Evolutionary conservation across 2,329 filamentous ascomycete genomes (phyloP).

Genomic region (Eutypa lata): DNA sequence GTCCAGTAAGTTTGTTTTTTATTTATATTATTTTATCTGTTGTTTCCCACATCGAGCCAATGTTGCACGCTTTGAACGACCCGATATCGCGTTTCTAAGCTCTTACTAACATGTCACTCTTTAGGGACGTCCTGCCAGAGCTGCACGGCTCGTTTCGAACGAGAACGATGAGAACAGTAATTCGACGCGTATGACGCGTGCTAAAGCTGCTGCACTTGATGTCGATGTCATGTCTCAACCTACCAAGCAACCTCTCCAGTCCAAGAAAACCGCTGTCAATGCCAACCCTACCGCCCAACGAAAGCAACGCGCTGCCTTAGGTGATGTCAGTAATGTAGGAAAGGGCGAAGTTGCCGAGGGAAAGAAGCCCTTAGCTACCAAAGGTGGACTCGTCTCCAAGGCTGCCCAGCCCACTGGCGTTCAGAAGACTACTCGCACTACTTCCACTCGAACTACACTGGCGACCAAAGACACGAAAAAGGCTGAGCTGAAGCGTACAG

Average conservation of each 20-base stretch:
- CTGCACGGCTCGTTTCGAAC: constrained; percentile 70
- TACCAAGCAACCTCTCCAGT: constrained; percentile 62
- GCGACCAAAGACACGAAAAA: constrained; percentile 68
- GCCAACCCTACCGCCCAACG: constrained; percentile 49
- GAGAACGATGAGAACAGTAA: constrained; percentile 91
- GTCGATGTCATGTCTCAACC: constrained; percentile 59
- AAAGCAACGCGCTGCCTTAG: constrained; percentile 75
- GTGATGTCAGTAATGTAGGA: constrained; percentile 92
- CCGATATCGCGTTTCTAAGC: constrained; percentile 4
- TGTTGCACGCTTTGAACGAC: neutral
- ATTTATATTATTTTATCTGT: constrained; percentile 12
- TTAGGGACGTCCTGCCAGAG: constrained; percentile 67
- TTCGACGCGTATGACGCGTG: constrained; percentile 84
- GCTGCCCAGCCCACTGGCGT: constrained; percentile 77
- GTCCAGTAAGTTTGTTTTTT: constrained; percentile 32
- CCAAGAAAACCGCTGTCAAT: constrained; percentile 62
- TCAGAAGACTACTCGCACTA: constrained; percentile 61
- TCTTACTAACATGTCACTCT: constrained; percentile 6
- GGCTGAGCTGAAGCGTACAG: constrained; percentile 67
- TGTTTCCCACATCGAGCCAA: neutral
- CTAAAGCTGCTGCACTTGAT: constrained; percentile 76
- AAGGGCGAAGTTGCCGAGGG: constrained; percentile 70
- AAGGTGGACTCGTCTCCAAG: constrained; percentile 74
- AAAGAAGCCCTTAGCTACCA: constrained; percentile 68
- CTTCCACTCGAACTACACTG: constrained; percentile 60